Conservation (phyloP, 2,329 filamentous ascomycete species). For the Colletotrichum higginsianum region DNA sequence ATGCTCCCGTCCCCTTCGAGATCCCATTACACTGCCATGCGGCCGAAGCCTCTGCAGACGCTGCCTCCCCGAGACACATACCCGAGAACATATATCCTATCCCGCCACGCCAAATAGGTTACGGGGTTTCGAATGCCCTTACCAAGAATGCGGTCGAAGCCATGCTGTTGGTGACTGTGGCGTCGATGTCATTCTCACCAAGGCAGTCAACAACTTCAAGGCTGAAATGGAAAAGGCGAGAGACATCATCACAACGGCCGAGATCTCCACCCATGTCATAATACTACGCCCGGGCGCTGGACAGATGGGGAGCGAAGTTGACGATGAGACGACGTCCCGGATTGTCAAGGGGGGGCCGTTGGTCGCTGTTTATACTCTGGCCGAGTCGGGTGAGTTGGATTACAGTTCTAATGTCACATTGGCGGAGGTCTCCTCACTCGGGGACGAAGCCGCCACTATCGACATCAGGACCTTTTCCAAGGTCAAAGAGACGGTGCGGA, state of each 20-base stretch:
- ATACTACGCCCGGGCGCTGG: slow-evolving; percentile 32
- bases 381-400: slow-evolving; percentile 71
- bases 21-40: slow-evolving; percentile 85
- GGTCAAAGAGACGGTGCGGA: slow-evolving; percentile 73
- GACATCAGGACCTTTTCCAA: slow-evolving; percentile 61
- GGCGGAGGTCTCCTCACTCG: slow-evolving; percentile 46
- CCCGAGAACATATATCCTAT: slow-evolving; percentile 82
- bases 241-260: slow-evolving; percentile 50
- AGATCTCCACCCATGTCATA: slow-evolving; percentile 58
- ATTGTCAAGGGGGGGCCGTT: slow-evolving; percentile 72
- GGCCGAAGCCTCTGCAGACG: slow-evolving; percentile 82
- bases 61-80: slow-evolving; percentile 79
- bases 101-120: slow-evolving; percentile 77
- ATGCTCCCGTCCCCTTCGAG: slow-evolving; percentile 78
- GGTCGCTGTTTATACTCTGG: slow-evolving; percentile 76
- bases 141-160: slow-evolving; percentile 74
- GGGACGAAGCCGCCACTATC: slow-evolving; percentile 47
- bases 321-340: slow-evolving; percentile 50
- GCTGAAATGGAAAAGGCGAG: slow-evolving; percentile 63
- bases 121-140: slow-evolving; percentile 82
- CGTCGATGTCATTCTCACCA: slow-evolving; percentile 82
- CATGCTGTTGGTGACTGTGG: slow-evolving; percentile 85
- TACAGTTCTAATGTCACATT: slow-evolving; percentile 71
- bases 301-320: slow-evolving; percentile 51
- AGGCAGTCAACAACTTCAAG: slow-evolving; percentile 75